A percentile compares a stretch with the other conserved stretches of the same genome.
Conservation (phyloP, 2,329 filamentous ascomycete genomes). For the Fusarium sp. region DNA sequence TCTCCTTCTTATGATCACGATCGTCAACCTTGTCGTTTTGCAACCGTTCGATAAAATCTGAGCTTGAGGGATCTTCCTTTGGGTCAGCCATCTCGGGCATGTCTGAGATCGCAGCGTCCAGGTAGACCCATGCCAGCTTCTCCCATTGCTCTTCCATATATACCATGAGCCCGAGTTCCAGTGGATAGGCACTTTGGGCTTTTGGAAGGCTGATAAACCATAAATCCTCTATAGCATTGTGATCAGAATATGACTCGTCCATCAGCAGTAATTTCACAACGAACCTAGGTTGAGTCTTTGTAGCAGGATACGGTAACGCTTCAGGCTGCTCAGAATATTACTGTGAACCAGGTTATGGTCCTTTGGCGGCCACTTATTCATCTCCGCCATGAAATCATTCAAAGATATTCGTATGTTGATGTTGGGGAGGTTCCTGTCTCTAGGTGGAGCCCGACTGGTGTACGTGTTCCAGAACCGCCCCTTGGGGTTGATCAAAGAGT, state of each 20-base stretch:
- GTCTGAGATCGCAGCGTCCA: neutral
- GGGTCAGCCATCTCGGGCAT: neutral
- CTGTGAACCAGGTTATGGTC: neutral
- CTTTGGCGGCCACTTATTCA: neutral
- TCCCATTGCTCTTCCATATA: constrained; percentile 1
- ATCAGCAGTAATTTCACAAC: neutral
- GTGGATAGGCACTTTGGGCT: neutral
- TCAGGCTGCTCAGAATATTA: neutral
- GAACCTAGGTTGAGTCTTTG: neutral
- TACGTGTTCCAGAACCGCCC: neutral
- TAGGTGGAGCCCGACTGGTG: neutral
- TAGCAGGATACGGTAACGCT: neutral
- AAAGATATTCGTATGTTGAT: neutral
- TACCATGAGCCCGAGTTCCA: constrained; percentile 1
- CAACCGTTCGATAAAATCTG: neutral
- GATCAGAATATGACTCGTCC: neutral
- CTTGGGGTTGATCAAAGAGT: neutral
- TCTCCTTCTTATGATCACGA: neutral
- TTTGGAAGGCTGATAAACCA: neutral
- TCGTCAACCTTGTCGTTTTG: neutral
- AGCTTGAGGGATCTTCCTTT: neutral
- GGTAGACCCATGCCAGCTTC: neutral
- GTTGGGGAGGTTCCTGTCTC: neutral
- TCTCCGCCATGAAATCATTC: neutral
- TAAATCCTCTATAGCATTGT: neutral